Evolutionary conservation across 176 grass and related monocot species (phyloP).

Genomic region (Musa acuminata): DNA sequence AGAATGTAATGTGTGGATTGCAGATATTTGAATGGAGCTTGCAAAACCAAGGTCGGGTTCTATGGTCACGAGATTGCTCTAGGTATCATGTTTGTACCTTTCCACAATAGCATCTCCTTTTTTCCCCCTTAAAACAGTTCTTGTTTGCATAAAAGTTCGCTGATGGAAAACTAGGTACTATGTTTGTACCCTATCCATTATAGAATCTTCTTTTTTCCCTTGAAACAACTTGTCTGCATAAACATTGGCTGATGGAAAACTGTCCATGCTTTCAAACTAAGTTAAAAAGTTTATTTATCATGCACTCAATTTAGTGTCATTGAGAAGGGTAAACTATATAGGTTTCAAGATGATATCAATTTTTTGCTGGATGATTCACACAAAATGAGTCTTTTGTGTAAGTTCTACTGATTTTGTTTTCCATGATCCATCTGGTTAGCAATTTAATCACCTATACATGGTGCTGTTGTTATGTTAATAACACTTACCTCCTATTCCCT

Average conservation of each 20-base stretch:
- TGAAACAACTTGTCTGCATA: too few relatives aligned
- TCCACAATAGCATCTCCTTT: neutral
- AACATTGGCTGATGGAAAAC: neutral
- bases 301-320: too few relatives aligned
- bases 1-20: constrained; percentile 10
- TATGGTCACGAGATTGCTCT: constrained; percentile 88
- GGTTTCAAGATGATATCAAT: neutral
- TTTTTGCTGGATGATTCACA: too few relatives aligned
- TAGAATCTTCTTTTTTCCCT: neutral
- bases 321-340: too few relatives aligned
- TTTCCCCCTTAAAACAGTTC: too few relatives aligned
- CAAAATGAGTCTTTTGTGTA: too few relatives aligned
- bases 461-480: too few relatives aligned
- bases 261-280: neutral
- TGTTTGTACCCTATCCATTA: neutral
- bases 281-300: too few relatives aligned
- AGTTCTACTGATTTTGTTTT: too few relatives aligned
- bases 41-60: constrained; percentile 90
- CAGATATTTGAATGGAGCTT: constrained; percentile 99
- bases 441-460: too few relatives aligned
- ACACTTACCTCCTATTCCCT: too few relatives aligned
- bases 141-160: neutral
- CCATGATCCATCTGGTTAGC: neutral
- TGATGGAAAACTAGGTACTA: constrained; percentile 31
- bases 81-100: constrained; percentile 38